Conservation (phyloP, 495 filamentous ascomycete species). For the Achaetomiella virescens region DNA sequence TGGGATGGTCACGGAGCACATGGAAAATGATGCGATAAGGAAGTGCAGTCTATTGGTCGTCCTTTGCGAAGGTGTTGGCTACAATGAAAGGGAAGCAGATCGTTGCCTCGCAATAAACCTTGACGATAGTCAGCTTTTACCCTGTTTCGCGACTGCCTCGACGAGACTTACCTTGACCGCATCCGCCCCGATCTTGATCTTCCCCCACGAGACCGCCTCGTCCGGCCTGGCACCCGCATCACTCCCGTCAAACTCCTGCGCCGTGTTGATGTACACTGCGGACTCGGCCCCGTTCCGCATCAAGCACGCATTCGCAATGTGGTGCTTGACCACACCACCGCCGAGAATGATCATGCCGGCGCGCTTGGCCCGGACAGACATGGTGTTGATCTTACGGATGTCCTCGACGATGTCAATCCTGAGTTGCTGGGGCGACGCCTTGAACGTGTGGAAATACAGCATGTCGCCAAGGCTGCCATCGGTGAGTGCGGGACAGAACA, state of each 20-base stretch:
- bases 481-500: constrained; percentile 94
- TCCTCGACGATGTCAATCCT: constrained; percentile 85
- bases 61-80: constrained; percentile 82
- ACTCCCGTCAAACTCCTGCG: constrained; percentile 92
- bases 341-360: constrained; percentile 93
- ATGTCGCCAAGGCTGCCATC: constrained; percentile 95
- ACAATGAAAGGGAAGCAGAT: constrained; percentile 91
- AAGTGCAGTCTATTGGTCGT: constrained; percentile 19
- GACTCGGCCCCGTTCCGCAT: constrained; percentile 97
- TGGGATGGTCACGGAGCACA: too few relatives aligned
- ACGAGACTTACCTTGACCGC: constrained; percentile 70
- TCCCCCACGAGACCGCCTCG: constrained; percentile 97
- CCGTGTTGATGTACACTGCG: constrained; percentile 95
- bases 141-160: background rate
- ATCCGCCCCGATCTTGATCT: constrained; percentile 81
- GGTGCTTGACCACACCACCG: constrained; percentile 90
- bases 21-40: background rate
- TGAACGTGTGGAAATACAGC: constrained; percentile 95
- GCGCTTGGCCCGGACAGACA: constrained; percentile 73
- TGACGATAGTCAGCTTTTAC: background rate
- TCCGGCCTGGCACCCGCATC: constrained; percentile 95
- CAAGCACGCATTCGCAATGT: constrained; percentile 92
- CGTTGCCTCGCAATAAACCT: constrained; percentile 90
- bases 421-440: constrained; percentile 68
- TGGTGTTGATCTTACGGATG: constrained; percentile 80